These are phyloP conservation scores for Pterulicium gracile DNA, from an alignment of 1,284 basidiomycete genomes.

Conservation along the genomic window DNA sequence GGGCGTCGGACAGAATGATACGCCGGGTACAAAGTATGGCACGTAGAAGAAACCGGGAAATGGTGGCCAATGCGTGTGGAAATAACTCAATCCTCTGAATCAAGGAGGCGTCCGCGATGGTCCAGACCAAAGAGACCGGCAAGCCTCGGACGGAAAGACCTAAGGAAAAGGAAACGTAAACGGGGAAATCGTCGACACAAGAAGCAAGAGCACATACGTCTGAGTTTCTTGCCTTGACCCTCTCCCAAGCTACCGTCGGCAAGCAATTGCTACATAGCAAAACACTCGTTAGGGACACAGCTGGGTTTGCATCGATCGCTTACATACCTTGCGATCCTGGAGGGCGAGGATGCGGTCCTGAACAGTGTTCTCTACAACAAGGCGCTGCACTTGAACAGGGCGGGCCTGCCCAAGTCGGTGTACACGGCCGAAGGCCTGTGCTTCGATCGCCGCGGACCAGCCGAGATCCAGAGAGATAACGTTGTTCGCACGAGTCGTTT, in stretches of 20 bases:
- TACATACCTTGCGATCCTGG: slow-evolving; percentile 42
- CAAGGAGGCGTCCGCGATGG: not conserved
- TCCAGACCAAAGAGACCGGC: not conserved
- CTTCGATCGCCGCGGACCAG: slow-evolving; percentile 50
- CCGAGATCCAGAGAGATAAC: slow-evolving; percentile 53
- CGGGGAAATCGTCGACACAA: not conserved
- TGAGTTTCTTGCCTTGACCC: not conserved
- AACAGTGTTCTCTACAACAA: slow-evolving; percentile 46
- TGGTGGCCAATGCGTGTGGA: too few relatives aligned
- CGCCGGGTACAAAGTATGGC: too few relatives aligned
- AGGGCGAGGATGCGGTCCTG: slow-evolving; percentile 49
- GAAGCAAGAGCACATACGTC: not conserved
- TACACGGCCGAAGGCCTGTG: slow-evolving; percentile 35
- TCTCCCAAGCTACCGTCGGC: not conserved
- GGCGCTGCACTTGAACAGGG: slow-evolving; percentile 44
- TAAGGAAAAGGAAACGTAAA: too few relatives aligned
- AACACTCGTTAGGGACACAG: too few relatives aligned
- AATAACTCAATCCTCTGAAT: too few relatives aligned
- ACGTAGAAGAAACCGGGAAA: too few relatives aligned
- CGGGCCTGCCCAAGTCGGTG: slow-evolving; percentile 45
- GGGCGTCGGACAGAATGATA: too few relatives aligned
- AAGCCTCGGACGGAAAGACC: too few relatives aligned
- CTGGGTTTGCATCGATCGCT: too few relatives aligned
- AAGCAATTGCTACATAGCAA: not conserved
- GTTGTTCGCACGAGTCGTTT: slow-evolving; percentile 41